Conservation (phyloP, 2,329 filamentous ascomycete species). For the Anthostomella pinea region DNA sequence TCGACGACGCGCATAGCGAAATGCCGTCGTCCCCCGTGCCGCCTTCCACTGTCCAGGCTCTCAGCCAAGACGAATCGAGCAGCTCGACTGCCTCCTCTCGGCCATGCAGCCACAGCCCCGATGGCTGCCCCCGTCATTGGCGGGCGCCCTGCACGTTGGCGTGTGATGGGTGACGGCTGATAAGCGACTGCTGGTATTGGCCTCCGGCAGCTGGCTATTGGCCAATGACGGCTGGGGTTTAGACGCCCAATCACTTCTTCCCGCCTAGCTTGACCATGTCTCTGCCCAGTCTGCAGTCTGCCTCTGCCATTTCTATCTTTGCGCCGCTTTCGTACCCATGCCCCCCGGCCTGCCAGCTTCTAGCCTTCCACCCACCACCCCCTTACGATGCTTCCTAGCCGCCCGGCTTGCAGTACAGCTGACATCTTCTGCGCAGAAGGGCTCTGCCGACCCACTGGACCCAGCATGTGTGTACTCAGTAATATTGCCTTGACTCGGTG, state of each 20-base stretch:
- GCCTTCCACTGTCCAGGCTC: neutral
- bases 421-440: slow-evolving; percentile 27
- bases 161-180: slow-evolving; percentile 34
- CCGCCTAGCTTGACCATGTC: slow-evolving; percentile 30
- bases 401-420: slow-evolving; percentile 39
- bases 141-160: slow-evolving; percentile 20
- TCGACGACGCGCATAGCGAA: slow-evolving; percentile 4
- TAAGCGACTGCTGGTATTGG: slow-evolving; percentile 31
- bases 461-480: slow-evolving; percentile 22
- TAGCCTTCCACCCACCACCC: slow-evolving; percentile 12
- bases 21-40: slow-evolving; percentile 10
- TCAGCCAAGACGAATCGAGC: slow-evolving; percentile 3
- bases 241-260: slow-evolving; percentile 38
- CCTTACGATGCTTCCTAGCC: slow-evolving; percentile 37
- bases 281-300: slow-evolving; percentile 13
- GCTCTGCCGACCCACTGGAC: slow-evolving; percentile 24
- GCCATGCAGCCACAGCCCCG: slow-evolving; percentile 22
- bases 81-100: slow-evolving; percentile 8
- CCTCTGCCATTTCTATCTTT: slow-evolving; percentile 23
- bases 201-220: slow-evolving; percentile 27
- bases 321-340: slow-evolving; percentile 18
- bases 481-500: slow-evolving; percentile 24
- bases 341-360: slow-evolving; percentile 8
- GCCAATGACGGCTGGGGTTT: slow-evolving; percentile 34
- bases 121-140: slow-evolving; percentile 22